phyloP scores from a whole-genome alignment of 1,284 basidiomycete species.

The Irpex rosettiformis region DNA sequence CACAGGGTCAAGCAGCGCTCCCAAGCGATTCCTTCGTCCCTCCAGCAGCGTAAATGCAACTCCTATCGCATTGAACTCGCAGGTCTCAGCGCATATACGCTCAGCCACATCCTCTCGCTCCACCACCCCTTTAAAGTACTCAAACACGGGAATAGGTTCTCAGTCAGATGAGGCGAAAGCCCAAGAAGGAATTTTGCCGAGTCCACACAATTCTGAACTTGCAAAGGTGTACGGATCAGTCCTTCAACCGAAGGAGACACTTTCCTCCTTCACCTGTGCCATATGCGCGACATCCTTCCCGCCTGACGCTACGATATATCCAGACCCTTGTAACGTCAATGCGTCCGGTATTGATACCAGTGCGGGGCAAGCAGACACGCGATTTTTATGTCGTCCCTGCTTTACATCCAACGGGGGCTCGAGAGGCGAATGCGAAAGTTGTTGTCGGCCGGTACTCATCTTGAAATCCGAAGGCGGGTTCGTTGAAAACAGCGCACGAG shows the following conservation, averaged over 20 bases:
- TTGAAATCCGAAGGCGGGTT: slow-evolving; percentile 75
- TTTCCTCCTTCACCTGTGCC: slow-evolving; percentile 62
- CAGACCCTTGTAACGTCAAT: slow-evolving; percentile 50
- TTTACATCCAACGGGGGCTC: slow-evolving; percentile 70
- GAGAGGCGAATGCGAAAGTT: slow-evolving; percentile 65
- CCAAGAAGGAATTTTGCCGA: slow-evolving; percentile 55
- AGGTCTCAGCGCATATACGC: slow-evolving; percentile 56
- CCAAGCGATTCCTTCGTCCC: slow-evolving; percentile 50
- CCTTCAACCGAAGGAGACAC: slow-evolving; percentile 70
- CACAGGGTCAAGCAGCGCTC: slow-evolving; percentile 23
- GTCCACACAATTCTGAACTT: slow-evolving; percentile 54
- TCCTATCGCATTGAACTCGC: slow-evolving; percentile 36
- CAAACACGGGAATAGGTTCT: slow-evolving; percentile 29
- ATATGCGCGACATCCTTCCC: slow-evolving; percentile 63
- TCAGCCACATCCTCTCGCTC: slow-evolving; percentile 46
- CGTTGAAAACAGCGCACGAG: slow-evolving; percentile 60
- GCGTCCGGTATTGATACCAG: slow-evolving; percentile 13
- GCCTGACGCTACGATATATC: slow-evolving; percentile 80
- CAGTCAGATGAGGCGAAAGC: slow-evolving; percentile 37
- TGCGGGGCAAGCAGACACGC: slow-evolving; percentile 34
- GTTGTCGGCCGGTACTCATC: slow-evolving; percentile 64
- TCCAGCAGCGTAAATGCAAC: slow-evolving; percentile 29
- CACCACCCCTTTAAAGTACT: slow-evolving; percentile 53
- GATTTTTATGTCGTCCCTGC: slow-evolving; percentile 71
- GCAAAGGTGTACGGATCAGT: slow-evolving; percentile 82